phyloP scores from a whole-genome alignment of 1,284 basidiomycete species.

The Cutaneotrichosporon sp. region DNA sequence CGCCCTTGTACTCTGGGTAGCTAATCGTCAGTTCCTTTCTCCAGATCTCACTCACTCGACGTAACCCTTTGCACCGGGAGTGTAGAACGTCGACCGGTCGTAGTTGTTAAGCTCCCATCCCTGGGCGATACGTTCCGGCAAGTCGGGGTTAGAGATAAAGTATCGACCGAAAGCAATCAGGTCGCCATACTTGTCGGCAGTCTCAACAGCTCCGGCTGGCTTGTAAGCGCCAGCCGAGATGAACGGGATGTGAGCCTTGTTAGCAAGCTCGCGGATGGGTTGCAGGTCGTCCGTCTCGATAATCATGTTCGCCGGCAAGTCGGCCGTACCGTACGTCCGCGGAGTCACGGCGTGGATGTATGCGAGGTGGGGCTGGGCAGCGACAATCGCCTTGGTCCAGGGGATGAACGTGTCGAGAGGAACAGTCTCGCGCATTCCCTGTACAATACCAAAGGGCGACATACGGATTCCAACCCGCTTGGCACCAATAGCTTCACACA shows the following conservation, averaged over 20 bases:
- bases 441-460: slow-evolving; percentile 60
- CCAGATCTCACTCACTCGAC: slow-evolving; percentile 22
- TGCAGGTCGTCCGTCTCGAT: slow-evolving; percentile 28
- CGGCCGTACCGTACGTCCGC: slow-evolving; percentile 34
- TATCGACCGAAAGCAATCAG: slow-evolving; percentile 58
- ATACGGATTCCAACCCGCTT: slow-evolving; percentile 59
- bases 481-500: slow-evolving; percentile 58
- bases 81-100: slow-evolving; percentile 42
- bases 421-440: slow-evolving; percentile 31
- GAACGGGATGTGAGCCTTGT: slow-evolving; percentile 42
- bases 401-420: slow-evolving; percentile 52
- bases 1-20: slow-evolving; percentile 8
- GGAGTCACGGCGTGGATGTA: slow-evolving; percentile 63
- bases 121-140: slow-evolving; percentile 56
- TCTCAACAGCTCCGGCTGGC: slow-evolving; percentile 34
- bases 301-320: slow-evolving; percentile 18
- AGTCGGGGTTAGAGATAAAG: slow-evolving; percentile 60
- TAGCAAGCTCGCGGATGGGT: slow-evolving; percentile 28
- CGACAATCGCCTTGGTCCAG: slow-evolving; percentile 39
- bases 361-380: slow-evolving; percentile 58
- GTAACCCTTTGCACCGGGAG: slow-evolving; percentile 31
- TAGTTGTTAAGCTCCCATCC: slow-evolving; percentile 44
- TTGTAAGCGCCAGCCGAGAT: slow-evolving; percentile 59
- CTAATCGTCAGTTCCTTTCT: no score
- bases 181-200: slow-evolving; percentile 49